Percentiles rank a stretch among this genome's conserved stretches.
Conservation (phyloP, 345 rosid species). For the Corchorus olitorius region DNA sequence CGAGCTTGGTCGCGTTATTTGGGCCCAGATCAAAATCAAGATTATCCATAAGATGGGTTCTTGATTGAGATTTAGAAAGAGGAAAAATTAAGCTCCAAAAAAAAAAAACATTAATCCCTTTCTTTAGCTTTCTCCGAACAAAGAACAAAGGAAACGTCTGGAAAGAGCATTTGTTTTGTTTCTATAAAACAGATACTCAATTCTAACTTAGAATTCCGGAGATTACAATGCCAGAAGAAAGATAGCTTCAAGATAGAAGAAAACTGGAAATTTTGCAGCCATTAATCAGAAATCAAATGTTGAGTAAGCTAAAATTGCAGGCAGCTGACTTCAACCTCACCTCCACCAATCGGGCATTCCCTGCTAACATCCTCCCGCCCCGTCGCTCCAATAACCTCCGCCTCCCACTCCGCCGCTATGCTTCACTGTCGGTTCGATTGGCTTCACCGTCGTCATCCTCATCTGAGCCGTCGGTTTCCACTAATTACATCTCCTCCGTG, state of each 20-base stretch:
- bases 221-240: background rate
- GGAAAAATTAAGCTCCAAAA: no score
- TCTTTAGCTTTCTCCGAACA: no score
- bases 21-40: no score
- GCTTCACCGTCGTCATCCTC: conserved; percentile 20
- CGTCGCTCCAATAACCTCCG: conserved; percentile 30
- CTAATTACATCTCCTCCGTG: conserved; percentile 51
- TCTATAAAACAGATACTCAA: no score
- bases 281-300: conserved; percentile 32
- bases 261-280: conserved; percentile 16
- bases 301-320: conserved; percentile 28
- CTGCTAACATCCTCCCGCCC: background rate
- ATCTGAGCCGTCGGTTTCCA: conserved; percentile 38
- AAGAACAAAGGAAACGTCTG: no score
- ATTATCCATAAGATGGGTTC: no score
- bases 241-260: background rate
- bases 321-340: background rate
- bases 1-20: no score
- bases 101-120: no score
- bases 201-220: background rate
- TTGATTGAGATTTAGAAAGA: no score
- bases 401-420: conserved; percentile 25
- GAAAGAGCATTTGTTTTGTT: no score
- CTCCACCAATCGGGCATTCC: background rate
- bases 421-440: conserved; percentile 29